Base-by-base conservation (phyloP, 345 rosid genomes). In the Gossypium anomalum region DNA sequence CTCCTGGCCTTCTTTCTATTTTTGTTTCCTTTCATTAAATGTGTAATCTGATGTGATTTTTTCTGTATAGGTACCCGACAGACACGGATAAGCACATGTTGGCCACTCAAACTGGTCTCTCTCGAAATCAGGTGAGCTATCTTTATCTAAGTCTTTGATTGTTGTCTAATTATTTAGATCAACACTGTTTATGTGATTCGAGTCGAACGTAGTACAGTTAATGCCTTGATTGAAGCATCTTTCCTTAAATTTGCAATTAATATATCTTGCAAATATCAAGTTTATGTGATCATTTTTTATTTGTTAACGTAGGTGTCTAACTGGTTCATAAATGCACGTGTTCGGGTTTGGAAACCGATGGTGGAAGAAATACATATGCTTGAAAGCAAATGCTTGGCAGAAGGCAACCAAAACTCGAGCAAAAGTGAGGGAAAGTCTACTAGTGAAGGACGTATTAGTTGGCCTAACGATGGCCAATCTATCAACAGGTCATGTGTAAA, bases 311-410 rank as follows among this genome's bases (percentile, higher is more conserved):
- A 88, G 92, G 92, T 88, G 10, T 88, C 92, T 8, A 88, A 88
- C 58, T 88, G 92, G 92, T 88, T 88, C 79, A 88, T 88, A 74
- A 88, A 88, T 60, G 88, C 92, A 0, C 85, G 89, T 3, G 89
- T 88, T 17, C 88, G 89, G 0, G 83, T 88, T 16, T 88, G 92
- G 92, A 86, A 88, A 61, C 92, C 89, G 2, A 86, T 88, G 92
- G 92, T 88, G 23, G 92, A 88, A 76, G 89, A 88, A 73, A 86
- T 85, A 68, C 88, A 88, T 82, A 70, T 70, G 82, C 88, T 86
- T 8, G 89, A 86, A 77, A 86, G 83, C 59, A 78, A 83, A 72
- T 80, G 80, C 69, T 49, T 73, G 68, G 78, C 75, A n/a, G 83
- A 76, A 76, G 71, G 78, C 41, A 71, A 63, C 61, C 83, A 66